Percentiles rank a stretch among this genome's conserved stretches.
phyloP scores from a whole-genome alignment of 2,329 filamentous ascomycete genomes.

The Colletotrichum ledebouriae region DNA sequence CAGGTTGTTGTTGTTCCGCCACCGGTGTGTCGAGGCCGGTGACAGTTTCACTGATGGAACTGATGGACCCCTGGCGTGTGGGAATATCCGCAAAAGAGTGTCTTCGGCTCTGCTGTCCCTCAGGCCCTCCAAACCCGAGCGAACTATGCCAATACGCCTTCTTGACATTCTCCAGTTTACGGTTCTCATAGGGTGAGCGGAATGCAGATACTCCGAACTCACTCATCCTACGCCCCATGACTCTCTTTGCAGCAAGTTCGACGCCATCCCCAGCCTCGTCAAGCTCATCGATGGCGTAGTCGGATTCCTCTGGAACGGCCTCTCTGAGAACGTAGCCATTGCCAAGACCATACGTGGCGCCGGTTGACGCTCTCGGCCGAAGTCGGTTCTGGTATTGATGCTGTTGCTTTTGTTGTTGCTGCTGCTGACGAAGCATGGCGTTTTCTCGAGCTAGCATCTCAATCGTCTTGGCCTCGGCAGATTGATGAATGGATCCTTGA shows the following conservation, averaged over 20 bases:
- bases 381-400: conserved; percentile 68
- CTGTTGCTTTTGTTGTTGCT: conserved; percentile 59
- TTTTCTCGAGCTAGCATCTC: conserved; percentile 74
- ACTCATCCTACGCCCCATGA: conserved; percentile 67
- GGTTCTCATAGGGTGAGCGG: conserved; percentile 68
- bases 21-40: conserved; percentile 61
- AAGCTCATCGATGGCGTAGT: conserved; percentile 80
- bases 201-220: conserved; percentile 64
- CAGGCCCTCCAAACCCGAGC: conserved; percentile 73
- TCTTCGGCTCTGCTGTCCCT: conserved; percentile 79
- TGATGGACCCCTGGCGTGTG: conserved; percentile 73
- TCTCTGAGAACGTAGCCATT: conserved; percentile 72
- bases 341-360: conserved; percentile 64
- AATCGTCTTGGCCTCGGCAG: conserved; percentile 71
- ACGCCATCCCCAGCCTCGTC: conserved; percentile 72
- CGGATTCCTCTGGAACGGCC: conserved; percentile 73
- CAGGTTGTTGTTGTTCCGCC: conserved; percentile 58
- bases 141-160: conserved; percentile 80
- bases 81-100: conserved; percentile 83
- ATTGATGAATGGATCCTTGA: conserved; percentile 67
- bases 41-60: conserved; percentile 68
- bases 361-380: conserved; percentile 70
- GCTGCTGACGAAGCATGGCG: conserved; percentile 68
- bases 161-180: conserved; percentile 75
- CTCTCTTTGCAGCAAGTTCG: conserved; percentile 61